Conservation (phyloP, 768 basidiomycete genomes). For the Pholiota microspora region DNA sequence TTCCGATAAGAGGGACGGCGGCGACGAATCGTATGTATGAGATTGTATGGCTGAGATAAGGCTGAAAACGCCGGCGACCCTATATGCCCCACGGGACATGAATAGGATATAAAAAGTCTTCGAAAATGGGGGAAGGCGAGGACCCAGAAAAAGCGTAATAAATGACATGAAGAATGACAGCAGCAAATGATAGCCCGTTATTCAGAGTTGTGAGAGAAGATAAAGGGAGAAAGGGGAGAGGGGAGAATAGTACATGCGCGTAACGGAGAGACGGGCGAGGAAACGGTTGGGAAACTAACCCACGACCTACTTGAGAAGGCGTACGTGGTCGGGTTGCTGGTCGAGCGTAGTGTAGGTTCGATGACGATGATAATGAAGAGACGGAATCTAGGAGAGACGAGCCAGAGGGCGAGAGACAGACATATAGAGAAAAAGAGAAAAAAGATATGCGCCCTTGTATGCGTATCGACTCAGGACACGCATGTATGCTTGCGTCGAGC, state of each 20-base stretch:
- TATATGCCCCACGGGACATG: conserved; percentile 47
- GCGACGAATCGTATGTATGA: not conserved
- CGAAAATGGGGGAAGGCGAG: too few species aligned
- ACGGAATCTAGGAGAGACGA: conserved; percentile 27
- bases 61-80: conserved; percentile 10
- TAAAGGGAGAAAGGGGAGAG: conserved; percentile 4
- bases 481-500: not conserved
- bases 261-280: conserved; percentile 21
- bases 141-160: conserved; percentile 15
- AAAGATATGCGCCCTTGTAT: conserved; percentile 3
- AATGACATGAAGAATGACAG: conserved; percentile 22
- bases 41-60: conserved; percentile 3
- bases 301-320: conserved; percentile 24
- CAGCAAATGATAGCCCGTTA: conserved; percentile 22
- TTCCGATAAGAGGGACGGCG: conserved; percentile 7
- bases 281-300: conserved; percentile 22
- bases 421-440: conserved; percentile 17
- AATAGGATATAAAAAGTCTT: conserved; percentile 73
- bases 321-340: conserved; percentile 25
- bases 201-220: conserved; percentile 19
- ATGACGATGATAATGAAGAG: conserved; percentile 24
- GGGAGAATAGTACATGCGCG: conserved; percentile 23
- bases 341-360: conserved; percentile 34
- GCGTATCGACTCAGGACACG: conserved; percentile 5
- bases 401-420: conserved; percentile 8